Conservation (phyloP, 2,329 filamentous ascomycete genomes). For the Aureobasidium melanogenum region DNA sequence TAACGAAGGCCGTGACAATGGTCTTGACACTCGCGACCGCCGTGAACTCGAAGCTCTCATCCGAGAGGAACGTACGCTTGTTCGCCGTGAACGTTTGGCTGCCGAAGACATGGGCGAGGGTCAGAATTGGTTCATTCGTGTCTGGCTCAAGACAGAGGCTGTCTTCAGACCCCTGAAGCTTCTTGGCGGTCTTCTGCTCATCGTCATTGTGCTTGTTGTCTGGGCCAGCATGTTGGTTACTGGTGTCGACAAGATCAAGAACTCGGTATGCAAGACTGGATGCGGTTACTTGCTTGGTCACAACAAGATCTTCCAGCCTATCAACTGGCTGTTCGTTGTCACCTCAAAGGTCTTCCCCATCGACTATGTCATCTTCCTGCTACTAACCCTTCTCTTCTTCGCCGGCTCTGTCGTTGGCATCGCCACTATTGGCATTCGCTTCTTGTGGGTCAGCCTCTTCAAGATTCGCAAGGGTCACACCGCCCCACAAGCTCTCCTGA, state of each 20-base stretch:
- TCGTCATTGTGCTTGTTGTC: constrained; percentile 64
- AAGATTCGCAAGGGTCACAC: constrained; percentile 83
- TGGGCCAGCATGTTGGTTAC: constrained; percentile 94
- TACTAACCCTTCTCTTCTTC: constrained; percentile 82
- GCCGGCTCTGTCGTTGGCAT: constrained; percentile 79
- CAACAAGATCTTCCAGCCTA: constrained; percentile 87
- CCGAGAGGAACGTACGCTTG: constrained; percentile 84
- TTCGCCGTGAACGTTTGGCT: constrained; percentile 79
- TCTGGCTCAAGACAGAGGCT: constrained; percentile 73
- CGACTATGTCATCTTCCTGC: constrained; percentile 82
- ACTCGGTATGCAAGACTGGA: constrained; percentile 80
- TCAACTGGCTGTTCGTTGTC: constrained; percentile 82
- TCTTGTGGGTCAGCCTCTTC: constrained; percentile 92
- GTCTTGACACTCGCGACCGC: constrained; percentile 74
- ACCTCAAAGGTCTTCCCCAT: constrained; percentile 78
- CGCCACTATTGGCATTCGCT: constrained; percentile 80
- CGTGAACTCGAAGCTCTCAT: constrained; percentile 80
- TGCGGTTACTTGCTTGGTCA: constrained; percentile 88
- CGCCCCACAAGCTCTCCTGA: constrained; percentile 80
- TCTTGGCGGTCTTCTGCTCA: constrained; percentile 68
- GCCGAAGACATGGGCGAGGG: constrained; percentile 72
- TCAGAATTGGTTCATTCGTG: constrained; percentile 61
- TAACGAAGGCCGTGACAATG: constrained; percentile 64
- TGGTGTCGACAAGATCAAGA: constrained; percentile 90
- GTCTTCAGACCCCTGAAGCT: constrained; percentile 84